phyloP scores from a whole-genome alignment of 805 yeast genomes.

The Starmerella etchellsii region DNA sequence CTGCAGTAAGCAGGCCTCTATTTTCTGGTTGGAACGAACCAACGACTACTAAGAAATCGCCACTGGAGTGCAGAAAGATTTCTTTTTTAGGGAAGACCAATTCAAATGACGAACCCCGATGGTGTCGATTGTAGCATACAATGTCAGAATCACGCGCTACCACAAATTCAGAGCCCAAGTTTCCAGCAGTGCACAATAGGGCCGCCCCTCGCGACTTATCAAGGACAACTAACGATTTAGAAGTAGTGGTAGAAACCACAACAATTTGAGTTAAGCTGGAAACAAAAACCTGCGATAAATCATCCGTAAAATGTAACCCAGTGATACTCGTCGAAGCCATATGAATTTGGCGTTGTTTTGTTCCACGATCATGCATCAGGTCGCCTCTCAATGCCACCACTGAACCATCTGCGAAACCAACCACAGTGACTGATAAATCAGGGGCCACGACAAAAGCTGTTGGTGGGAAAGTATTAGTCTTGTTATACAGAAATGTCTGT shows the following conservation, averaged over 20 bases:
- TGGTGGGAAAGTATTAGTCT: conserved; percentile 65
- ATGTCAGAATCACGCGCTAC: conserved; percentile 56
- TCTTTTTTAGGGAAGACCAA: conserved; percentile 46
- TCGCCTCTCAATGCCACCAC: conserved; percentile 80
- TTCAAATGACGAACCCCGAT: conserved; percentile 35
- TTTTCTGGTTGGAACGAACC: conserved; percentile 8
- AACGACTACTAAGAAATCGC: conserved; percentile 39
- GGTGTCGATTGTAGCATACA: conserved; percentile 39
- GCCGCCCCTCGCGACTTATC: conserved; percentile 37
- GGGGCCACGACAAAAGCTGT: conserved; percentile 46
- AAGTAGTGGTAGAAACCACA: conserved; percentile 50
- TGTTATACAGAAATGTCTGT: conserved; percentile 34
- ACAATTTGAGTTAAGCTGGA: conserved; percentile 63
- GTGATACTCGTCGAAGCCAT: conserved; percentile 68
- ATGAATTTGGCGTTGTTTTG: conserved; percentile 70
- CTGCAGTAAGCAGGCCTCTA: conserved; percentile 15
- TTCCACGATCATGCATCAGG: conserved; percentile 72
- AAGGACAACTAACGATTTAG: conserved; percentile 37
- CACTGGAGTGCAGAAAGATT: conserved; percentile 34
- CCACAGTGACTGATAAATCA: conserved; percentile 50
- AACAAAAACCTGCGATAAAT: conserved; percentile 38
- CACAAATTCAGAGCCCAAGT: conserved; percentile 37
- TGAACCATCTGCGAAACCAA: conserved; percentile 76
- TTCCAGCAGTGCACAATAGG: conserved; percentile 31
- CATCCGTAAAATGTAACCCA: conserved; percentile 44